Evolutionary conservation across 345 rosid genomes (phyloP), one percentile per base, ranked within the genome.

Genomic region (sweet orange (Citrus sinensis)): DNA sequence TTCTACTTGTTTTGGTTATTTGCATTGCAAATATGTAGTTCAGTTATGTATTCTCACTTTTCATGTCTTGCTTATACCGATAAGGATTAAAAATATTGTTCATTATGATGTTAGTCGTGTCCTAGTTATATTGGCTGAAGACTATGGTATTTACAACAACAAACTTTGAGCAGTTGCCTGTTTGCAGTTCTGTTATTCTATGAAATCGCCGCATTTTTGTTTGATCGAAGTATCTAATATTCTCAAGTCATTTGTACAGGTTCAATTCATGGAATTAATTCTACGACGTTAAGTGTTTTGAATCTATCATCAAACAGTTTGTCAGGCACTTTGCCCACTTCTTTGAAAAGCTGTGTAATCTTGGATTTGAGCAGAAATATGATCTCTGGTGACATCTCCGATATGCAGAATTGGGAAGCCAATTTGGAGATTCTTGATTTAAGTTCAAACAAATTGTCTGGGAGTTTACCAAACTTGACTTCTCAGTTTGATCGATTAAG

Each of bases 281-380:
- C 98, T 71, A 84, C 92, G 54, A 89, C 88, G 10, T 78, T 95
- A 86, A 85, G 79, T 70, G 32, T 86, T 82, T 83, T 95, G 86
- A 93, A 92, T 83, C 95, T 95, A 73, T 93, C 98, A 0, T 89
- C 92, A 39, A 95, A 95, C 80, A 85, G 76, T 46, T 72, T 95
- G 66, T 88, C 95, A 11, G 95, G 98, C n/a, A 63, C 85, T 34
- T 88, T 95, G 83, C 98, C 98, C 0, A 55, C 87, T 71, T 67
- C 63, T 79, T 73, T 87, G 39, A 81, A 71, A 74, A 86, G 79
- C 4, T 88, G 95, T 78, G 46, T 80, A 13, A 82, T 71, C 17
- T 56, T 92, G 79, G 98, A 95, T 88, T 79, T 95, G 77, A 95
- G 98, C 81, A 83, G 88, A 84, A 95, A 95, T 83, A 81, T 64